phyloP scores from a whole-genome alignment of 2,329 filamentous ascomycete species.

The Microsporum canis region DNA sequence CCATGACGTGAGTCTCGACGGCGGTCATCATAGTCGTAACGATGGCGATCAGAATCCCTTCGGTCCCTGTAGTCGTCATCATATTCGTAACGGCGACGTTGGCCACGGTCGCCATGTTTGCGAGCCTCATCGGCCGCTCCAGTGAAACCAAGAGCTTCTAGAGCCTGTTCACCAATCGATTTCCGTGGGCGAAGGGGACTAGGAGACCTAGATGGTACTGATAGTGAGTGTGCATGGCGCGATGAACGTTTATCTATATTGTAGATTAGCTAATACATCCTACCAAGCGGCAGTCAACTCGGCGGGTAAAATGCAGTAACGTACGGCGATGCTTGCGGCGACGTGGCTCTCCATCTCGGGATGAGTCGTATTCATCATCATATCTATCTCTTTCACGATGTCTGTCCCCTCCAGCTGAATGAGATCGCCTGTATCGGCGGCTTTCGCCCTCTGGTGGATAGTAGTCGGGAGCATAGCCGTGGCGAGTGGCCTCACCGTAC shows the following conservation, averaged over 20 bases:
- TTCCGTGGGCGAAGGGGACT: conserved; percentile 28
- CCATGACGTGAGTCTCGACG: background rate
- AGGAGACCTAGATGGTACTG: conserved; percentile 31
- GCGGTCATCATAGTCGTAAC: background rate
- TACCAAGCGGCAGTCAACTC: background rate
- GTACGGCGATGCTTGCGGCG: conserved; percentile 8
- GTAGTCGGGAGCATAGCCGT: background rate
- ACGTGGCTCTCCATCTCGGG: conserved; percentile 18
- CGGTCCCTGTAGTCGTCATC: conserved; percentile 24
- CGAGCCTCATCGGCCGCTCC: conserved; percentile 42
- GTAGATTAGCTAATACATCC: background rate
- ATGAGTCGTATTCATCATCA: conserved; percentile 32
- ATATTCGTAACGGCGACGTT: conserved; percentile 22
- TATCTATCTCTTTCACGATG: conserved; percentile 17
- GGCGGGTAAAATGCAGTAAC: background rate
- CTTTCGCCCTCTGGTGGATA: background rate
- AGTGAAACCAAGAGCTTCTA: conserved; percentile 50
- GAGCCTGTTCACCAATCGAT: conserved; percentile 38
- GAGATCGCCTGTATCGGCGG: background rate
- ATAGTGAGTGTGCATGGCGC: conserved; percentile 20
- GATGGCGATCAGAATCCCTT: conserved; percentile 21
- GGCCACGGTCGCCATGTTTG: conserved; percentile 51
- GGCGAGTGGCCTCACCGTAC: background rate
- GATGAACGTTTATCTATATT: conserved; percentile 19
- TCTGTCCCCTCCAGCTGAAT: background rate